phyloP scores from a whole-genome alignment of 768 basidiomycete genomes.

The Boletus fagicola region DNA sequence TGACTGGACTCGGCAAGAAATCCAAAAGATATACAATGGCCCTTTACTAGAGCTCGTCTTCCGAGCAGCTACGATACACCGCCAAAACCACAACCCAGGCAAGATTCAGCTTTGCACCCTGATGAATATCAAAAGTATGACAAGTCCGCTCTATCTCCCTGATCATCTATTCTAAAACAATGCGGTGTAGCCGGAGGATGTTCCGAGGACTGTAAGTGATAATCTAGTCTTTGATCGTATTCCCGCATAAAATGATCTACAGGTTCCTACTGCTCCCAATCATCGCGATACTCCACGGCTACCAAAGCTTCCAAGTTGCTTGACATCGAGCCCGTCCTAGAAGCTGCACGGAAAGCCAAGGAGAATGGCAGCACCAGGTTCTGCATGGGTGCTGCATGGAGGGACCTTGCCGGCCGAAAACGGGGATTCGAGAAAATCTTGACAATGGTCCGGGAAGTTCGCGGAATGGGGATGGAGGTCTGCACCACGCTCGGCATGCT shows the following conservation, averaged over 20 bases:
- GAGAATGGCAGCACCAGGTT: constrained; percentile 96
- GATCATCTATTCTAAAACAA: constrained; percentile 4
- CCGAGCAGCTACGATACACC: constrained; percentile 79
- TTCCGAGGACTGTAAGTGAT: constrained; percentile 81
- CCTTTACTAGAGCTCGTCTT: constrained; percentile 90
- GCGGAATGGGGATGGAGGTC: constrained; percentile 98
- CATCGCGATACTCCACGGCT: constrained; percentile 85
- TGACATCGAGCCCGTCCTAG: constrained; percentile 88
- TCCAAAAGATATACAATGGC: constrained; percentile 80
- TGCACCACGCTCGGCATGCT: constrained; percentile 99
- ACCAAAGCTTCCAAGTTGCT: constrained; percentile 87
- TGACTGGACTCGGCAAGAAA: constrained; percentile 76
- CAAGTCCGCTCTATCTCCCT: constrained; percentile 27
- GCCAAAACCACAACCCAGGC: constrained; percentile 80
- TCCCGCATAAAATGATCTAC: constrained; percentile 4
- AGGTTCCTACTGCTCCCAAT: constrained; percentile 98
- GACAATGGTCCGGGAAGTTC: constrained; percentile 85
- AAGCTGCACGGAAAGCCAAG: constrained; percentile 91
- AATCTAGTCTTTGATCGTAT: constrained; percentile 1
- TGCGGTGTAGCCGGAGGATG: constrained; percentile 79
- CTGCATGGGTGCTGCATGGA: constrained; percentile 99
- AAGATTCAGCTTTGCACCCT: constrained; percentile 96
- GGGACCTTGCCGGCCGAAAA: constrained; percentile 90
- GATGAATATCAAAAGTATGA: constrained; percentile 96
- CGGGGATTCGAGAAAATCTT: constrained; percentile 92